Percentiles rank a stretch among this genome's conserved stretches.
Evolutionary conservation across 1,139 yeast genomes (phyloP).

Genomic region (Taiozyma onychis): DNA sequence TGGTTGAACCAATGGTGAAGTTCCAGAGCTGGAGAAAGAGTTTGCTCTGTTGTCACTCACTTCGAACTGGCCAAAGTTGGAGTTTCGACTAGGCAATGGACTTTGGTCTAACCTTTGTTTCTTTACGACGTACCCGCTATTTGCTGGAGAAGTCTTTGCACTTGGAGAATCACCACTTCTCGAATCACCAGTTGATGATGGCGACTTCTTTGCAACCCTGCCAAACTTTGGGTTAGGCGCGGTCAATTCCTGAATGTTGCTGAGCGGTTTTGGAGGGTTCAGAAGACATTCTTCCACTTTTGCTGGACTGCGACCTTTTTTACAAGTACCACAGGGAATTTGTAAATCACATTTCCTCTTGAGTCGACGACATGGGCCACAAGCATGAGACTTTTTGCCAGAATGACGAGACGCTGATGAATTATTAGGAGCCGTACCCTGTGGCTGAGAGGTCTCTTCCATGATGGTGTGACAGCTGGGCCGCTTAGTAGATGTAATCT

Average conservation of each 20-base stretch:
- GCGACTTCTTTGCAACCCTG: conserved; percentile 4
- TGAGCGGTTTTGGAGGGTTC: conserved; percentile 12
- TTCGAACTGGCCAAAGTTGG: conserved; percentile 3
- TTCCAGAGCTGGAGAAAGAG: not conserved
- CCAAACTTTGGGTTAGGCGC: conserved; percentile 12
- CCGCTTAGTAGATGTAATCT: not conserved
- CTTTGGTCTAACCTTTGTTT: not conserved
- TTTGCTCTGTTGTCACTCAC: not conserved
- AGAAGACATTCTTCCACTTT: conserved; percentile 14
- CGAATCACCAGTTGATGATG: conserved; percentile 1
- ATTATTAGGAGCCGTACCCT: not conserved
- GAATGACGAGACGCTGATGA: conserved; percentile 2
- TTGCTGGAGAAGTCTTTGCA: not conserved
- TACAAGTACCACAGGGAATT: conserved; percentile 16
- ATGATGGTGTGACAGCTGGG: not conserved
- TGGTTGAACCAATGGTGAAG: not conserved
- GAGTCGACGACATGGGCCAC: conserved; percentile 18
- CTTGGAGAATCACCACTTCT: not conserved
- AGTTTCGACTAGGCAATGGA: conserved; percentile 1
- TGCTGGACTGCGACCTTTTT: conserved; percentile 11
- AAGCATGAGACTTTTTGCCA: conserved; percentile 21
- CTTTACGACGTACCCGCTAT: not conserved
- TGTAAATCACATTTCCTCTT: conserved; percentile 17
- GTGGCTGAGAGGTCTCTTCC: not conserved
- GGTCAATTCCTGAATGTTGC: conserved; percentile 7